These are phyloP conservation scores for Endotrypanum monterogeii DNA, from an alignment of 208 protist species.

Conservation along the genomic window DNA sequence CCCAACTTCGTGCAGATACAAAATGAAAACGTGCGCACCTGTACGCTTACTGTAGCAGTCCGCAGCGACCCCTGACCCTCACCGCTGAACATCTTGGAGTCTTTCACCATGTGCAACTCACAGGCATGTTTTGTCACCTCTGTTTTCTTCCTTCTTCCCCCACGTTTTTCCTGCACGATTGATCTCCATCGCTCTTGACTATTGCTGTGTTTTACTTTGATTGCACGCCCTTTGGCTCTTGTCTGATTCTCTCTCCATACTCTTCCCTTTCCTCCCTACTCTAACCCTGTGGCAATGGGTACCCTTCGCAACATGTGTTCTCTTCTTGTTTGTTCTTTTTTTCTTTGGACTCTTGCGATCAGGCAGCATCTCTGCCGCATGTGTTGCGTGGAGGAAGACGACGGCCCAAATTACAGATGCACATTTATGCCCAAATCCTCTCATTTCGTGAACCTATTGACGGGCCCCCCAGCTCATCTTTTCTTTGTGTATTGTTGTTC, in stretches of 20 bases:
- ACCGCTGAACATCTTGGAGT: not conserved
- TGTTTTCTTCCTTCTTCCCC: not conserved
- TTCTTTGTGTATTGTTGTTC: not conserved
- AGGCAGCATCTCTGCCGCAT: constrained; percentile 1
- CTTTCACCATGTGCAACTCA: not conserved
- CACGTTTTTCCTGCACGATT: not conserved
- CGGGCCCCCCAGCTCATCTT: not conserved
- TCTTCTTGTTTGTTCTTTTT: not conserved
- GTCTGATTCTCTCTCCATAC: not conserved
- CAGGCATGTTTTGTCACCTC: not conserved
- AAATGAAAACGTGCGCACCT: not conserved
- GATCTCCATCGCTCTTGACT: not conserved
- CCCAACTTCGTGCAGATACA: not conserved
- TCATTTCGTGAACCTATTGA: not conserved
- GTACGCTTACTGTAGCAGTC: not conserved
- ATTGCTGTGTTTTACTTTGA: not conserved
- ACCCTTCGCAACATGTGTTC: not conserved
- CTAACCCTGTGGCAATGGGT: not conserved
- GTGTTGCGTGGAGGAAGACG: not conserved
- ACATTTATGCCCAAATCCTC: not conserved
- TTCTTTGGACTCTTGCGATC: not conserved
- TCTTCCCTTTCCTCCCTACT: not conserved
- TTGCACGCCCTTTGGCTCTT: not conserved
- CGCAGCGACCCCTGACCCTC: not conserved
- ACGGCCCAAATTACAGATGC: not conserved